A percentile compares a stretch with the other conserved stretches of the same genome.
Conservation (phyloP, 331 rosid species). For the Phaseolus coccineus region DNA sequence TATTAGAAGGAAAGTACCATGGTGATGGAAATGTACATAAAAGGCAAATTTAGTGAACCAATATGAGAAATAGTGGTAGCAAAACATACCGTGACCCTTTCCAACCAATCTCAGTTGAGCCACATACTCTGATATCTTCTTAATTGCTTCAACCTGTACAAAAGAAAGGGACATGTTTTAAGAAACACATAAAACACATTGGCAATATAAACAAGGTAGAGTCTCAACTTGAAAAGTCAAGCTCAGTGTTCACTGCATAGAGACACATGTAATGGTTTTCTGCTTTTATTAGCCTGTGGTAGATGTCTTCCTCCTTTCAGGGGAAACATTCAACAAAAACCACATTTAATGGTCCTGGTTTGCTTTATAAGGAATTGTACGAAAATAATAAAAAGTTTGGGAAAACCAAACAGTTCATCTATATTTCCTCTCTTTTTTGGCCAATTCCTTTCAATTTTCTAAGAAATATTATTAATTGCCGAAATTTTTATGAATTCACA, state of each 20-base stretch:
- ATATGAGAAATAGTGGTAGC: background rate
- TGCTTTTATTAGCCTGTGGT: background rate
- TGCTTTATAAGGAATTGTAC: background rate
- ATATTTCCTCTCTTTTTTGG: background rate
- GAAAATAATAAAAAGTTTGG: background rate
- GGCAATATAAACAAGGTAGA: background rate
- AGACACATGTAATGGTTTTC: background rate
- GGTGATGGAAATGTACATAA: background rate
- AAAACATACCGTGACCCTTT: conserved; percentile 84
- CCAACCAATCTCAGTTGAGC: conserved; percentile 87
- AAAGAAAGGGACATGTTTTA: conserved; percentile 4
- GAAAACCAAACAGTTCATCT: background rate
- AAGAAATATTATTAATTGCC: background rate
- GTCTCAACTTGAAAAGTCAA: background rate
- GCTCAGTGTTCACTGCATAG: background rate
- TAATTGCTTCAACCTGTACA: conserved; percentile 77
- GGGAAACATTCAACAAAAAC: background rate
- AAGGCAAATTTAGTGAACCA: conserved; percentile 7
- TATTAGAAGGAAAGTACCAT: background rate
- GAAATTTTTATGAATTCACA: background rate
- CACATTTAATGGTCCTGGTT: background rate
- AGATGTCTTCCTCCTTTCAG: background rate
- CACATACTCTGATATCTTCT: conserved; percentile 81
- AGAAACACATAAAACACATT: conserved; percentile 9
- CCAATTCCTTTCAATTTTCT: background rate